Percentiles rank a stretch among this genome's conserved stretches.
Conservation (phyloP, 495 filamentous ascomycete species). For the Podospora pseudocomata region DNA sequence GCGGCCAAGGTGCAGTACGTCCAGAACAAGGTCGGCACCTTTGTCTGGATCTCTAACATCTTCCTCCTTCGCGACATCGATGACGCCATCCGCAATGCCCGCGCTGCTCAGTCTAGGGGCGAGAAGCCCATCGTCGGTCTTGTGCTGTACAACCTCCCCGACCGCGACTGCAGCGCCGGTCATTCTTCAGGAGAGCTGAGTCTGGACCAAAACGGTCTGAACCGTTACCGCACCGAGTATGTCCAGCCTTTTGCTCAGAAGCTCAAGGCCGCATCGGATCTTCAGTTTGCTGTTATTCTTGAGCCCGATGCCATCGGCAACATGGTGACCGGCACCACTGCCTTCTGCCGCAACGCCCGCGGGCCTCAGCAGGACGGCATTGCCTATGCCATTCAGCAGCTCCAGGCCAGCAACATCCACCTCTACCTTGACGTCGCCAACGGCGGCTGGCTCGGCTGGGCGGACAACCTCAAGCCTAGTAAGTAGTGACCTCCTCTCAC, state of each 20-base stretch:
- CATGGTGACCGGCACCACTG: conserved; percentile 56
- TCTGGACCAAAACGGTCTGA: conserved; percentile 45
- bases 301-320: conserved; percentile 64
- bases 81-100: conserved; percentile 46
- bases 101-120: conserved; percentile 37
- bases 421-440: conserved; percentile 61
- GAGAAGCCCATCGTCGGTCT: conserved; percentile 45
- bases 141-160: conserved; percentile 63
- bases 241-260: conserved; percentile 46
- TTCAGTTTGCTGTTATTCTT: conserved; percentile 39
- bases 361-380: conserved; percentile 48
- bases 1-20: conserved; percentile 18
- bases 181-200: conserved; percentile 58
- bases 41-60: conserved; percentile 47
- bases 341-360: conserved; percentile 54
- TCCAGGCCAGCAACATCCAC: conserved; percentile 56
- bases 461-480: conserved; percentile 52
- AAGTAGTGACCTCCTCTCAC: neutral
- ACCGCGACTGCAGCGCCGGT: conserved; percentile 59
- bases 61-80: conserved; percentile 38
- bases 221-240: conserved; percentile 55
- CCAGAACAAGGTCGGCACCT: conserved; percentile 43
- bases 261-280: conserved; percentile 22
- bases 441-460: conserved; percentile 77
- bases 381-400: conserved; percentile 52